phyloP scores from a whole-genome alignment of 495 filamentous ascomycete species.

The Viridothelium virens region DNA sequence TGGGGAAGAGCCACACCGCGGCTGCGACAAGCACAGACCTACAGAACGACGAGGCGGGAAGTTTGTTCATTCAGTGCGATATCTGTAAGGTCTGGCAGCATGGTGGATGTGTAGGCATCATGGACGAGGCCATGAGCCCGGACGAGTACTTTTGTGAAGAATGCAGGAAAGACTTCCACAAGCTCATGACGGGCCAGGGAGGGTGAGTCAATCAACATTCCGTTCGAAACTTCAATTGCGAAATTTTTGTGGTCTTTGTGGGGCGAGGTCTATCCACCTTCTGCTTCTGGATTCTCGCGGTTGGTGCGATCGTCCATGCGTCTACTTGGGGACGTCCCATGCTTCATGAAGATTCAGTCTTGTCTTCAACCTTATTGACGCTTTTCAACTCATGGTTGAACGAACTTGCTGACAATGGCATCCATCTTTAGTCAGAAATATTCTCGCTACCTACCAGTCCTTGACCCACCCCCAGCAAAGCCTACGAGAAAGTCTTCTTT shows the following conservation, averaged over 20 bases:
- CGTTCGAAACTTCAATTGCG: conserved; percentile 1
- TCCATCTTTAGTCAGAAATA: conserved; percentile 49
- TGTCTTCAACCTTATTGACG: neutral
- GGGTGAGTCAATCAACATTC: conserved; percentile 56
- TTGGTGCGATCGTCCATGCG: no score
- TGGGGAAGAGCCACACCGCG: conserved; percentile 31
- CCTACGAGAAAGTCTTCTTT: conserved; percentile 48
- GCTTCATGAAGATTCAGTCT: no score
- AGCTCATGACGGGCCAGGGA: conserved; percentile 65
- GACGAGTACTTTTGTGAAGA: conserved; percentile 98
- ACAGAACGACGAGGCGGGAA: conserved; percentile 76
- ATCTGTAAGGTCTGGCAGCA: conserved; percentile 98
- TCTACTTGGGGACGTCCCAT: no score
- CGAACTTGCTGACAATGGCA: conserved; percentile 16
- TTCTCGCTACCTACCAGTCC: conserved; percentile 62
- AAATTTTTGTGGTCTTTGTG: neutral
- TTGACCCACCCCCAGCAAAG: conserved; percentile 40
- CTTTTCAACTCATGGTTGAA: conserved; percentile 12
- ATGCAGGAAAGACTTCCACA: conserved; percentile 87
- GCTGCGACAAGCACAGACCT: conserved; percentile 45
- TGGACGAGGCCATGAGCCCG: conserved; percentile 81
- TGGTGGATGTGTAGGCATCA: conserved; percentile 94
- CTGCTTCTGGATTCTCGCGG: no score
- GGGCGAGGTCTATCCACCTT: neutral
- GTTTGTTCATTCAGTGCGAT: conserved; percentile 97